A percentile compares a stretch with the other conserved stretches of the same genome.
Conservation (phyloP, 1,284 basidiomycete species). For the Cryptococcus sp. region DNA sequence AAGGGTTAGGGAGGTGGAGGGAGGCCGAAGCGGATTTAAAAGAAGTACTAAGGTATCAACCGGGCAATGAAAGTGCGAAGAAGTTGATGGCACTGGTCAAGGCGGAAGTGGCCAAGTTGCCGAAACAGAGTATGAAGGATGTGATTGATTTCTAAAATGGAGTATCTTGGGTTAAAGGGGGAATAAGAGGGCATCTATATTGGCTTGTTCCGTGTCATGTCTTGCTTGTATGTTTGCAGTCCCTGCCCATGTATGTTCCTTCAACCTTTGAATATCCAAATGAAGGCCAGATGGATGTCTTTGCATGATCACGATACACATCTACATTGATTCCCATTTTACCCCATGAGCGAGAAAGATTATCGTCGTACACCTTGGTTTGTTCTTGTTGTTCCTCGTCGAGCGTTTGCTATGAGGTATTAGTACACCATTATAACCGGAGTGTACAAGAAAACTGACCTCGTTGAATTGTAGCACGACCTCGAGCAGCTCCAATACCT, state of each 20-base stretch:
- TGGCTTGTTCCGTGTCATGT: too few species aligned
- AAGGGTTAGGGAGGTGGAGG: conserved; percentile 35
- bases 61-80: conserved; percentile 38
- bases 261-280: too few species aligned
- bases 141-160: conserved; percentile 31
- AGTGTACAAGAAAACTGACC: conserved; percentile 21
- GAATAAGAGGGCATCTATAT: too few species aligned
- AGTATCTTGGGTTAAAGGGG: background rate
- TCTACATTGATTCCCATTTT: background rate
- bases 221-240: too few species aligned
- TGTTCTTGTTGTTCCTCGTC: conserved; percentile 44
- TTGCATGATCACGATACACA: too few species aligned
- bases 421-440: conserved; percentile 1
- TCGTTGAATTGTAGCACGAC: conserved; percentile 49
- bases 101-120: conserved; percentile 29
- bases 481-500: conserved; percentile 81
- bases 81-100: conserved; percentile 29
- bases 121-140: conserved; percentile 29
- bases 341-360: background rate
- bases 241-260: too few species aligned
- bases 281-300: too few species aligned
- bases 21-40: conserved; percentile 43
- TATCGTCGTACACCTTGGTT: conserved; percentile 48
- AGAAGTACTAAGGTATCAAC: conserved; percentile 31
- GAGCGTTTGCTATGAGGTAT: conserved; percentile 36